These are phyloP conservation scores for Xylariaceae sp. DNA, from an alignment of 2,329 filamentous ascomycete genomes.

Conservation along the genomic window DNA sequence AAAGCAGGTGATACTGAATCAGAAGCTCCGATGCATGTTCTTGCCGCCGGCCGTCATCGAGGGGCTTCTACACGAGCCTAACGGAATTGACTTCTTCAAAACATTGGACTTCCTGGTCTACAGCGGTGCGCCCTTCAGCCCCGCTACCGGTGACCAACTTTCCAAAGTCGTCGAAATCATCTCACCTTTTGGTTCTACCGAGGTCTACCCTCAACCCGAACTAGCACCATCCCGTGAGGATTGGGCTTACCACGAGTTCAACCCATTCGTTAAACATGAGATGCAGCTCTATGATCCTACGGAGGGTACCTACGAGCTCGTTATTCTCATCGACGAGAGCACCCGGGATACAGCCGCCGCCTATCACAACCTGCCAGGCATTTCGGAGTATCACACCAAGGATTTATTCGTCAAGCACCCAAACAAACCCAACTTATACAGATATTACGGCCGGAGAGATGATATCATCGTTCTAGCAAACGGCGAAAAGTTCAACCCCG, in stretches of 20 bases:
- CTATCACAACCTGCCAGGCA: conserved; percentile 37
- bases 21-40: conserved; percentile 19
- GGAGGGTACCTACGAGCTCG: conserved; percentile 15
- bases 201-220: conserved; percentile 22
- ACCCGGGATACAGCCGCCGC: conserved; percentile 16
- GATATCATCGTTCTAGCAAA: conserved; percentile 43
- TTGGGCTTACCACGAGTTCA: conserved; percentile 36
- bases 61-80: conserved; percentile 18
- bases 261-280: conserved; percentile 29
- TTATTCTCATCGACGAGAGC: conserved; percentile 1
- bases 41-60: conserved; percentile 19
- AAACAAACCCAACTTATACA: conserved; percentile 35
- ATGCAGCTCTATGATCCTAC: conserved; percentile 21
- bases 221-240: conserved; percentile 22
- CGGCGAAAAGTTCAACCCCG: conserved; percentile 44
- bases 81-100: conserved; percentile 18
- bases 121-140: conserved; percentile 20
- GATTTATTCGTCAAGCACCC: conserved; percentile 41
- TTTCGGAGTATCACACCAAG: conserved; percentile 35
- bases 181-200: conserved; percentile 26
- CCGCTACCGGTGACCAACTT: conserved; percentile 10
- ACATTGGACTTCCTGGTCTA: conserved; percentile 19
- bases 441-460: conserved; percentile 38
- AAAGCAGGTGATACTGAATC: conserved; percentile 15
- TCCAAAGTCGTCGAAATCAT: conserved; percentile 15